Conservation (phyloP, 1,139 yeast species). For the Protomyces lactucae-debilis region DNA sequence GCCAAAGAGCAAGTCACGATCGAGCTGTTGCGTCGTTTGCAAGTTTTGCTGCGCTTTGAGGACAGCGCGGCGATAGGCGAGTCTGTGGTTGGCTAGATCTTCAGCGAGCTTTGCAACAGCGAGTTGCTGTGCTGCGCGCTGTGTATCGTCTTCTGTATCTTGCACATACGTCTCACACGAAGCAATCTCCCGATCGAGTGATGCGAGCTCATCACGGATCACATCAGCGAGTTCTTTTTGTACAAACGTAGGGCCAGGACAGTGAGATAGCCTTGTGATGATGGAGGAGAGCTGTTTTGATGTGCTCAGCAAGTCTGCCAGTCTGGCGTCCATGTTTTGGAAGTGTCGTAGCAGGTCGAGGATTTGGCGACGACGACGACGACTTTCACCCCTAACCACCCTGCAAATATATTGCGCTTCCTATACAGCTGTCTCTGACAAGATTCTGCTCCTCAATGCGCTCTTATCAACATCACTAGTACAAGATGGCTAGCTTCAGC, state of each 20-base stretch:
- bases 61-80: conserved; percentile 10
- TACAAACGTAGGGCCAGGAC: conserved; percentile 7
- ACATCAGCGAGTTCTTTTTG: conserved; percentile 9
- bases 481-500: conserved; percentile 18
- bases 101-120: not conserved
- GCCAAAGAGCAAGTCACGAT: not conserved
- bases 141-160: conserved; percentile 7
- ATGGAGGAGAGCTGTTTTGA: conserved; percentile 7
- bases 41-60: conserved; percentile 1
- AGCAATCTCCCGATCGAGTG: conserved; percentile 7
- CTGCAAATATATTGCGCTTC: too few species aligned
- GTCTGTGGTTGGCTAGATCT: conserved; percentile 3
- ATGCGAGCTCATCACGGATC: conserved; percentile 12
- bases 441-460: not conserved
- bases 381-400: not conserved
- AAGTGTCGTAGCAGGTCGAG: not conserved
- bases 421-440: too few species aligned
- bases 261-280: not conserved
- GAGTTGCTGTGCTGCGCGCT: conserved; percentile 2
- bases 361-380: not conserved
- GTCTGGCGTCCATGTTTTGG: conserved; percentile 7
- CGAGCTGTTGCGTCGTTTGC: not conserved
- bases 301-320: not conserved
- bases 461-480: not conserved
- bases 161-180: conserved; percentile 2